These are phyloP conservation scores for Pleurotus platypus DNA, from an alignment of 768 basidiomycete genomes.

Conservation along the genomic window DNA sequence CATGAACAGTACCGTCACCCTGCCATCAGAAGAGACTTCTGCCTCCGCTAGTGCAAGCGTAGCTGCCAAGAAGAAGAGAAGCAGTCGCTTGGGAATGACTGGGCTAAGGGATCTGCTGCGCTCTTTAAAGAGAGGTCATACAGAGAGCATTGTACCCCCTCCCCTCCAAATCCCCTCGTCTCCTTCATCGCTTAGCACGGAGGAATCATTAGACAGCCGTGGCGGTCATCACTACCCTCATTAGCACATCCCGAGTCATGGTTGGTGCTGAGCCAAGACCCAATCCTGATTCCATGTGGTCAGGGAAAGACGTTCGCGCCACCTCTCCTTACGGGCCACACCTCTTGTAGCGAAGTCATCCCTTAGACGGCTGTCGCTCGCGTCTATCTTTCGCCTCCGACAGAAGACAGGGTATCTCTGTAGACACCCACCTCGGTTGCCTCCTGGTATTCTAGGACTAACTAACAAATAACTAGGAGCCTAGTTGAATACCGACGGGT, in stretches of 20 bases:
- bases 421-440: too few relatives aligned
- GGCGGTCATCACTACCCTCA: slow-evolving; percentile 31
- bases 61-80: slow-evolving; percentile 47
- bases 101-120: slow-evolving; percentile 74
- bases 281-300: slow-evolving; percentile 48
- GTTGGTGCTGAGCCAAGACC: slow-evolving; percentile 45
- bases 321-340: slow-evolving; percentile 44
- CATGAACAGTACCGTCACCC: slow-evolving; percentile 69
- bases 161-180: slow-evolving; percentile 24
- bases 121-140: slow-evolving; percentile 52
- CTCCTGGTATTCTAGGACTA: too few relatives aligned
- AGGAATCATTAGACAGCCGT: slow-evolving; percentile 42
- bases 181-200: slow-evolving; percentile 56
- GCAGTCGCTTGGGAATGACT: slow-evolving; percentile 58
- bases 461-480: too few relatives aligned
- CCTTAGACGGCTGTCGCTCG: slow-evolving; percentile 75
- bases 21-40: slow-evolving; percentile 66
- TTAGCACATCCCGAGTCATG: slow-evolving; percentile 26
- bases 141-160: slow-evolving; percentile 22
- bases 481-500: too few relatives aligned
- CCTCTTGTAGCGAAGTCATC: slow-evolving; percentile 47
- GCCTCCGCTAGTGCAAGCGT: slow-evolving; percentile 14
- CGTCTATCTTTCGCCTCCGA: slow-evolving; percentile 76
- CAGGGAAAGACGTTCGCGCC: slow-evolving; percentile 28
- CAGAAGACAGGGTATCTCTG: slow-evolving; percentile 27